Evolutionary conservation across 768 basidiomycete genomes (phyloP), one percentile per base, ranked within the genome.

Genomic region (Boletus sp.): DNA sequence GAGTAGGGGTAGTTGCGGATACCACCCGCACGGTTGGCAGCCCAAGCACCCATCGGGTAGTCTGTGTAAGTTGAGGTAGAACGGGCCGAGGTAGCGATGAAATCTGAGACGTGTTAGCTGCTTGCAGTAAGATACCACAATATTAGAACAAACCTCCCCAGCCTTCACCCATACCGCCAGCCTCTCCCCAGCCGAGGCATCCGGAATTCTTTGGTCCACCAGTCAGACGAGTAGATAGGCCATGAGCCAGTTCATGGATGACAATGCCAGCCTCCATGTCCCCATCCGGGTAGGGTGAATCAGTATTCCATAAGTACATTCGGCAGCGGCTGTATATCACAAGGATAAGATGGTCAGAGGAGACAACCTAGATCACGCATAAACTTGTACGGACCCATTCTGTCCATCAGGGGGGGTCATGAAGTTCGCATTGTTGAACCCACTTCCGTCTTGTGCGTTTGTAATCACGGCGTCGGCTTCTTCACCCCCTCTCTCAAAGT

Each of bases 231-330:
- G 93, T 99, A 67, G 90, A 93, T 45, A 98, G 75, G 55, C 96
- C 96, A 70, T 99, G 96, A 48, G 80, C 75, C 59, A 89, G 67
- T 71, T 95, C 92, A 71, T 94, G 93, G 54, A 98, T 93, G 60
- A 97, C 94, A 54, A 99, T 98, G 34, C 95, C 96, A 38, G 93
- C 92, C 71, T 99, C 96, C 37, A 98, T 78, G 63, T 97, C 94
- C 27, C 96, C 96, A 64, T 99, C 96, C 21, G 94, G 79, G 76
- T 88, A 98, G 3, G 96, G 96, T 23, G 81, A 76, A 8, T 85
- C 88, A 1, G 90, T 91, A 71, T 92, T 89, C 96, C 96, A 99
- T 43, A 94, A 77, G 74, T 95, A 95, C 94, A 95, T 98, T 60
- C 95, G 81, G 87, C 93, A 95, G 49, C 90, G 85, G 4, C 69